Evolutionary conservation across 2,329 filamentous ascomycete genomes (phyloP).

Genomic region (Colletotrichum limetticola): DNA sequence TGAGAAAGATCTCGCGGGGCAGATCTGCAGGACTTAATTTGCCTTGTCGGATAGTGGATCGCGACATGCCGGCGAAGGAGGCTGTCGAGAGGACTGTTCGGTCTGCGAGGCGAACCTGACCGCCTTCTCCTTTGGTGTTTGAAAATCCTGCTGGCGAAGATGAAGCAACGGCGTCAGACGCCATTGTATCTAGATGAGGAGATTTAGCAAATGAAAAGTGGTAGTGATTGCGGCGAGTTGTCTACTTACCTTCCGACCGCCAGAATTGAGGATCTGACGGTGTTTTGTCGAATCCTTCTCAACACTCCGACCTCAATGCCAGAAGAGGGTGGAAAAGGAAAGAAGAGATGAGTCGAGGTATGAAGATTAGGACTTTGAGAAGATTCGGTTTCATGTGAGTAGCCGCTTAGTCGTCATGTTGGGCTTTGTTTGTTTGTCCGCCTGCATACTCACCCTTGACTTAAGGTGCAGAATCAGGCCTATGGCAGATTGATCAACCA

Average conservation of each 20-base stretch:
- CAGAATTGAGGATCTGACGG: background rate
- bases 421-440: background rate
- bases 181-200: background rate
- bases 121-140: background rate
- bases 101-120: background rate
- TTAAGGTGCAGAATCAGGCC: background rate
- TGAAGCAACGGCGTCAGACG: background rate
- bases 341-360: background rate
- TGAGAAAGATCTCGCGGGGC: background rate
- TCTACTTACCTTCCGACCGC: background rate
- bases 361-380: background rate
- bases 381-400: background rate
- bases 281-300: background rate
- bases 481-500: background rate
- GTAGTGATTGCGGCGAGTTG: background rate
- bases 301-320: background rate
- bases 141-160: background rate
- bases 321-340: background rate
- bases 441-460: background rate
- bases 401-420: background rate
- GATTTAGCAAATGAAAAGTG: background rate
- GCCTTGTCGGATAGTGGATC: background rate
- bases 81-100: no score
- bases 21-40: background rate
- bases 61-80: no score